Conservation (phyloP, 768 basidiomycete genomes). For the Myochromella boudieri region DNA sequence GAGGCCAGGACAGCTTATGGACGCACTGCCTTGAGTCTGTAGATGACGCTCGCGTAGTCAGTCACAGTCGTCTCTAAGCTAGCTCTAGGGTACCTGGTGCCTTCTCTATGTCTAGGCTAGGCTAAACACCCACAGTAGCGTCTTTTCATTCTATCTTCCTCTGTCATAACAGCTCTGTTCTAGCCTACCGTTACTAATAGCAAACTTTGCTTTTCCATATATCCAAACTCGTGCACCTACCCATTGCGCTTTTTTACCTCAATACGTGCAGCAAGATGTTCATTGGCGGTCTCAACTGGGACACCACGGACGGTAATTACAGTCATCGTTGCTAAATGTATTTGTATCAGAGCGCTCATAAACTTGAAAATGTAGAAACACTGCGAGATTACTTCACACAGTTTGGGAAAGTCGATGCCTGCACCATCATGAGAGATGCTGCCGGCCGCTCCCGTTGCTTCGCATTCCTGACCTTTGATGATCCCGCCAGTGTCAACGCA, state of each 20-base stretch:
- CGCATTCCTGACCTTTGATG: slow-evolving; percentile 95
- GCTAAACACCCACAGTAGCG: slow-evolving; percentile 79
- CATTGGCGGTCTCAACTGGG: slow-evolving; percentile 99
- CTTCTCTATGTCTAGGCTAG: slow-evolving; percentile 75
- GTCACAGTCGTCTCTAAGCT: slow-evolving; percentile 59
- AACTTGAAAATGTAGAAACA: slow-evolving; percentile 47
- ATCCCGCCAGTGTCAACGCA: slow-evolving; percentile 88
- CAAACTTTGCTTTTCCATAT: slow-evolving; percentile 55
- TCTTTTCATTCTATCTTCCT: slow-evolving; percentile 55
- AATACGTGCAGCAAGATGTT: slow-evolving; percentile 92
- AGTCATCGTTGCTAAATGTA: slow-evolving; percentile 31
- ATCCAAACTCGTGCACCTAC: slow-evolving; percentile 24
- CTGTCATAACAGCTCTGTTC: slow-evolving; percentile 64
- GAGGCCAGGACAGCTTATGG: slow-evolving; percentile 6
- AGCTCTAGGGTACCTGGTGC: slow-evolving; percentile 70
- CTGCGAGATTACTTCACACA: slow-evolving; percentile 89
- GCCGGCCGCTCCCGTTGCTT: slow-evolving; percentile 95
- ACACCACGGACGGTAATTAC: slow-evolving; percentile 97
- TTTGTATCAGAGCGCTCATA: slow-evolving; percentile 39
- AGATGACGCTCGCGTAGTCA: slow-evolving; percentile 61
- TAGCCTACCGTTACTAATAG: slow-evolving; percentile 83
- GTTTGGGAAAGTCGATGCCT: slow-evolving; percentile 96
- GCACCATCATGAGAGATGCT: slow-evolving; percentile 98
- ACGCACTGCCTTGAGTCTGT: slow-evolving; percentile 26
- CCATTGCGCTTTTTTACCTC: slow-evolving; percentile 9